Base-by-base conservation (phyloP, 2,329 filamentous ascomycete genomes). In the Parafenestella ontariensis region DNA sequence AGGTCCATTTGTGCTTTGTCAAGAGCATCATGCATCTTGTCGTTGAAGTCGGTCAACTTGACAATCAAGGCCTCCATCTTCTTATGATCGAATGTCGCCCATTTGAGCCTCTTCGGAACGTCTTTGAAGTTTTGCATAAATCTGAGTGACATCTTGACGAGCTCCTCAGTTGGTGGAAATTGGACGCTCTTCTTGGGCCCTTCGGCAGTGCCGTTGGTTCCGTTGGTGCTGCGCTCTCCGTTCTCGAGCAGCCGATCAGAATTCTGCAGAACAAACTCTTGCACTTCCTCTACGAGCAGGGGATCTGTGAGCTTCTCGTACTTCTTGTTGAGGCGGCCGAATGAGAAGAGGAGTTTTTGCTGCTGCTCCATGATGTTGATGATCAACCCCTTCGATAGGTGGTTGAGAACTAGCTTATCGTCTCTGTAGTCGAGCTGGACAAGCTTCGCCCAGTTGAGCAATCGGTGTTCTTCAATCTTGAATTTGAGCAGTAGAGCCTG, bases 381-480 rank as follows among this genome's bases (percentile, higher is more conserved):
- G 9, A 76, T 62, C 2, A 76, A 54, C 3, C 65, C 66, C 41
- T 72, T 74, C 36, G 65, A 67, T 33, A 72, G 57, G 36, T 70
- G 69, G 44, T 69, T 72, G 29, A 76, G 67, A 5, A 71, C 54
- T 2, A 74, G 56, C 1, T 61, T 56, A 5, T 76, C 69, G 39
- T 74, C 70, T 21, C 62, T 63, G 49, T 73, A 72, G 39, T 70
- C 68, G 3, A 77, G 58, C 4, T 64, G 54, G 2, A 75, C 68
- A 7, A 72, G 61, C 31, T 71, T 64, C 8, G 69, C 75, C 75
- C 75, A 77, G 24, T 77, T 66, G 10, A 77, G 50, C 8, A 77
- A 62, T 20, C 75, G 69, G n/a, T 71, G 65, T 49, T 77, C 68
- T 47, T 77, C 75, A 5, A 73, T 68, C 46, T 72, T 74, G 23